These are phyloP conservation scores for Jamesozyma rosinii DNA, from an alignment of 805 yeast genomes.

Conservation along the genomic window DNA sequence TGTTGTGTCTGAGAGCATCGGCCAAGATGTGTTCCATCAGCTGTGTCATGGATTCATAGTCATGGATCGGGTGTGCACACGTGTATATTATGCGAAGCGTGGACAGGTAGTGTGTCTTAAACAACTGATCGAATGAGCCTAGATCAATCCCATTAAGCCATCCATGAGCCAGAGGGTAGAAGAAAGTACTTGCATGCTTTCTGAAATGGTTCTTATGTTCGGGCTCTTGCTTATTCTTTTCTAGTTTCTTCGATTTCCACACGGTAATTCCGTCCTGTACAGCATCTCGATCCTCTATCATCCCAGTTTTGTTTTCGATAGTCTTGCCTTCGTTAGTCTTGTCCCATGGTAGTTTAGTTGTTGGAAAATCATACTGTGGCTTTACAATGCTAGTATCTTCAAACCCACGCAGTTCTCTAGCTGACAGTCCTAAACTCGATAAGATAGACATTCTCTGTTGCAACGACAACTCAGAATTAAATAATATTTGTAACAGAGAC, in stretches of 20 bases:
- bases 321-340: slow-evolving; percentile 2
- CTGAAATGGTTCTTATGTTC: slow-evolving; percentile 24
- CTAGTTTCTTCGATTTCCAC: slow-evolving; percentile 32
- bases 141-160: slow-evolving; percentile 49
- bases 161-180: slow-evolving; percentile 44
- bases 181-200: slow-evolving; percentile 36
- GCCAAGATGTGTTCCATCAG: slow-evolving; percentile 22
- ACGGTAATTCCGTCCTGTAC: slow-evolving; percentile 5
- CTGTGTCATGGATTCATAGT: slow-evolving; percentile 30
- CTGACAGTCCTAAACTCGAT: slow-evolving; percentile 59
- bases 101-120: slow-evolving; percentile 42
- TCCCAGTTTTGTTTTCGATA: neutral
- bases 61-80: slow-evolving; percentile 40
- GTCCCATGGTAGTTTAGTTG: slow-evolving; percentile 28
- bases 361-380: slow-evolving; percentile 31
- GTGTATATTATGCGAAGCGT: slow-evolving; percentile 40
- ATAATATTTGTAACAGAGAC: slow-evolving; percentile 36
- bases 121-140: slow-evolving; percentile 44
- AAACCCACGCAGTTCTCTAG: slow-evolving; percentile 60
- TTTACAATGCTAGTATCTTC: slow-evolving; percentile 42
- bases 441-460: slow-evolving; percentile 67
- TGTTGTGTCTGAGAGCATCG: neutral
- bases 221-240: neutral
- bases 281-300: neutral
- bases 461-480: slow-evolving; percentile 69